Percentiles rank a stretch among this genome's conserved stretches.
Conservation (phyloP, 257 asterid species). For the Penstemon barbatus region DNA sequence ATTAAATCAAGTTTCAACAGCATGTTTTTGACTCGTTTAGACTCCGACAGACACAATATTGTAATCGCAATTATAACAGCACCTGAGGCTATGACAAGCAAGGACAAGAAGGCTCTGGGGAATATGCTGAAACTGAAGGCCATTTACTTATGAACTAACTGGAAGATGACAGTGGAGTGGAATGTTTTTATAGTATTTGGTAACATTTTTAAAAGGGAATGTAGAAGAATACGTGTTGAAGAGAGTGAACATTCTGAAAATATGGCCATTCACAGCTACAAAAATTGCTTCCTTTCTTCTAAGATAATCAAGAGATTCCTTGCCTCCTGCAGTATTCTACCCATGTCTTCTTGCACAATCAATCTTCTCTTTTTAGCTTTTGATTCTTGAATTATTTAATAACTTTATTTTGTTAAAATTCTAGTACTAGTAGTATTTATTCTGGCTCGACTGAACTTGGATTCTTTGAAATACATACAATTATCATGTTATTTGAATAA, state of each 20-base stretch:
- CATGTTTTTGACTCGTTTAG: neutral
- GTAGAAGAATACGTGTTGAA: slow-evolving; percentile 54
- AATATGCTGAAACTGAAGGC: slow-evolving; percentile 25
- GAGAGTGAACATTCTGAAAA: slow-evolving; percentile 24
- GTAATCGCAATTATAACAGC: neutral
- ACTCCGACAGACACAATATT: neutral
- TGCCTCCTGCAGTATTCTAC: slow-evolving; percentile 39
- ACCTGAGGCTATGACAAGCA: slow-evolving; percentile 48
- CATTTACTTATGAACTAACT: slow-evolving; percentile 23
- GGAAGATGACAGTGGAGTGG: neutral
- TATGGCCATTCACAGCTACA: slow-evolving; percentile 27
- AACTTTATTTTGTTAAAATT: neutral
- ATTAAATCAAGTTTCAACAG: neutral
- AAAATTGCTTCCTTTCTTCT: slow-evolving; percentile 57
- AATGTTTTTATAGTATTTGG: neutral
- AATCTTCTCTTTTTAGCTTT: slow-evolving; percentile 23
- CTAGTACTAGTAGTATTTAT: too few species aligned
- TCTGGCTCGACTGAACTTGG: too few species aligned
- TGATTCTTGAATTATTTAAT: neutral
- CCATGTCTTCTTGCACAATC: slow-evolving; percentile 16
- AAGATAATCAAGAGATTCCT: slow-evolving; percentile 53
- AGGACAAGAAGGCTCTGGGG: slow-evolving; percentile 26
- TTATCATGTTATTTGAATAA: too few species aligned
- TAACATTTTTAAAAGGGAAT: neutral
- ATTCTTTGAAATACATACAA: too few species aligned